These are phyloP conservation scores for Backusella psychrophila DNA, from an alignment of 192 early-diverging fungal species.

Conservation along the genomic window DNA sequence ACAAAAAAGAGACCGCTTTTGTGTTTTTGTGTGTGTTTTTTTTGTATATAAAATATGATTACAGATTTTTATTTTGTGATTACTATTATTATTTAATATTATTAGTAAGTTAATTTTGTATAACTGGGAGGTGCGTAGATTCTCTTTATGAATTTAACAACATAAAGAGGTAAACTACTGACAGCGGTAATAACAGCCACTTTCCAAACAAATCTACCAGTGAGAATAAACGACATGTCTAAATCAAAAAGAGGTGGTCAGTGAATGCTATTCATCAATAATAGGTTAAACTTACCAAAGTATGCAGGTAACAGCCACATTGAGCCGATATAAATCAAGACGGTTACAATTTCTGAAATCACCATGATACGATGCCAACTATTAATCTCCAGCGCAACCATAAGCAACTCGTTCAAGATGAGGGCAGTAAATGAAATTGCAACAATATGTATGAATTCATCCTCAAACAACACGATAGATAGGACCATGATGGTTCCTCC, in stretches of 20 bases:
- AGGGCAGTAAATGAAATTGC: slow-evolving; percentile 94
- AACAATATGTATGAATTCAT: slow-evolving; percentile 93
- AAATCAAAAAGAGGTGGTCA: slow-evolving; percentile 5
- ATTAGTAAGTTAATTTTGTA: slow-evolving; percentile 63
- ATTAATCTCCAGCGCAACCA: slow-evolving; percentile 93
- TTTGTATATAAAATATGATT: not conserved
- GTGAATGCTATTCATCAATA: not conserved
- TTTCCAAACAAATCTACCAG: slow-evolving; percentile 87
- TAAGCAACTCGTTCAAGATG: slow-evolving; percentile 92
- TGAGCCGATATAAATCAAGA: slow-evolving; percentile 81
- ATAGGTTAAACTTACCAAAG: slow-evolving; percentile 65
- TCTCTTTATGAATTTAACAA: slow-evolving; percentile 78
- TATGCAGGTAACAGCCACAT: slow-evolving; percentile 89
- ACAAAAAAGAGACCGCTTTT: not conserved
- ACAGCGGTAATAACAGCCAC: slow-evolving; percentile 84
- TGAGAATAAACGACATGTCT: slow-evolving; percentile 86
- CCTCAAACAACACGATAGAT: slow-evolving; percentile 92
- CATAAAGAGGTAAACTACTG: slow-evolving; percentile 82
- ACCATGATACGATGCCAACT: slow-evolving; percentile 95
- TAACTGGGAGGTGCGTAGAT: slow-evolving; percentile 86
- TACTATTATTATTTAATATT: slow-evolving; percentile 1
- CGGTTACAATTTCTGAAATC: slow-evolving; percentile 76
- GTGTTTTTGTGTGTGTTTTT: too few species aligned
- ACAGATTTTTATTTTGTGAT: not conserved
- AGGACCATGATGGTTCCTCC: slow-evolving; percentile 94